These are phyloP conservation scores for Rosa lucieae DNA, from an alignment of 306 rosid genomes.

Conservation along the genomic window DNA sequence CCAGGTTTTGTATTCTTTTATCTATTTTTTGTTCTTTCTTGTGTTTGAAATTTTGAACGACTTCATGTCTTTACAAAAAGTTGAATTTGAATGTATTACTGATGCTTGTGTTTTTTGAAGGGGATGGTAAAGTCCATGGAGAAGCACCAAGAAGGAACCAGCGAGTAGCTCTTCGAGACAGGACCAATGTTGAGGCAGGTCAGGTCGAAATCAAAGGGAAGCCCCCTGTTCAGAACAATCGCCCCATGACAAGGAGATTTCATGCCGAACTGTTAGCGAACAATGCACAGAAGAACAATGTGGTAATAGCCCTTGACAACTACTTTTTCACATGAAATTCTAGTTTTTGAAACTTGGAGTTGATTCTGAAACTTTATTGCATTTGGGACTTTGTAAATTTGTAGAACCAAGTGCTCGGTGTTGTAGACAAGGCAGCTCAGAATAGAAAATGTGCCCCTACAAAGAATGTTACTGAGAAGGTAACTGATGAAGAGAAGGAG, in stretches of 20 bases:
- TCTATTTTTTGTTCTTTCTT: neutral
- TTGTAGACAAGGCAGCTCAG: slow-evolving; percentile 15
- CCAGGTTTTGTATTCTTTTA: neutral
- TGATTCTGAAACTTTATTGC: neutral
- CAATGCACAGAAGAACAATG: slow-evolving; percentile 43
- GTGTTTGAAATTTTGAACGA: neutral
- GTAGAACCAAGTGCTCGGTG: slow-evolving; percentile 36
- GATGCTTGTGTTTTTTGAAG: slow-evolving; percentile 26
- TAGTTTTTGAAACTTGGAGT: neutral
- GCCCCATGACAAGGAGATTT: slow-evolving; percentile 26
- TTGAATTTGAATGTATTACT: neutral
- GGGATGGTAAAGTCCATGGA: slow-evolving; percentile 44
- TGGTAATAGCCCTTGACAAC: neutral
- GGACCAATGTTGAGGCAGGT: slow-evolving; percentile 56
- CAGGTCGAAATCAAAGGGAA: slow-evolving; percentile 35
- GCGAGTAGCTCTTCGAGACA: slow-evolving; percentile 59
- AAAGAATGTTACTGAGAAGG: slow-evolving; percentile 27
- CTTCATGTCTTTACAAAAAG: neutral
- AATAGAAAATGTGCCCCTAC: slow-evolving; percentile 19
- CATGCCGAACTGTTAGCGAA: slow-evolving; percentile 19
- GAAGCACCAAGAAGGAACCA: slow-evolving; percentile 58
- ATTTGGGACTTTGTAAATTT: slow-evolving; percentile 5
- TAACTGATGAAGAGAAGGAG: slow-evolving; percentile 17
- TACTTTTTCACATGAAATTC: neutral
- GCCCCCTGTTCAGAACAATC: slow-evolving; percentile 13